Evolutionary conservation across 768 basidiomycete genomes (phyloP), one percentile per base, ranked within the genome.

Genomic region (Xanthoconium stramineum): DNA sequence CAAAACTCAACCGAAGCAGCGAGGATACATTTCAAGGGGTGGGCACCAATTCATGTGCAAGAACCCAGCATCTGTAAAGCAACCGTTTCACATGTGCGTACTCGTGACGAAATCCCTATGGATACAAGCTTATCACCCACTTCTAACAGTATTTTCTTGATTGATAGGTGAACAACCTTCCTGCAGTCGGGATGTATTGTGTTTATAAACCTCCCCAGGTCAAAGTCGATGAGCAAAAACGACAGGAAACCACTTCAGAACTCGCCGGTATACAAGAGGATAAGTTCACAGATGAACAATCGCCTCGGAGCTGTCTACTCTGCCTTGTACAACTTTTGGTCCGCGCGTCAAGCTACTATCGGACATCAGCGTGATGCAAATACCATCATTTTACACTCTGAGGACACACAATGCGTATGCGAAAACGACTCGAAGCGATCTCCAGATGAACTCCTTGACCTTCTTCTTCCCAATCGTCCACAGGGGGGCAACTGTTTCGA

Each of bases 31-130:
- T 19, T 83, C 84, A 19, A 68, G 65, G 13, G 84, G 85, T 56
- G 84, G 85, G 0, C 85, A 85, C 60, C 59, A 73, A 10, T 86
- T 82, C 59, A 48, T 59, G 1, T 85, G 84, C 65, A 74, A 61
- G 42, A 82, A 85, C 60, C 84, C 84, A 5, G 71, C 66, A 8
- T 62, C 75, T 12, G 55, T 74, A 58, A 77, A 76, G 12, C 82
- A 80, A 57, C 72, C 83, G 0, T 84, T 81, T 65, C 84, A 85
- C 61, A 80, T 86, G 82, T 85, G 66, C 24, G 82, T 75, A 2
- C 5, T 37, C 9, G 11, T 19, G n/a, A 7, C 12, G 3, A 51
- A 40, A 24, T 17, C n/a, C 11, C 3, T 6, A n/a, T 19, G 9
- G 3, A 12, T 20, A 6, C 12, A 11, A 13, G n/a, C 40, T 62